These are phyloP conservation scores for Plantago elongata DNA, from an alignment of 257 asterid genomes.

Conservation along the genomic window DNA sequence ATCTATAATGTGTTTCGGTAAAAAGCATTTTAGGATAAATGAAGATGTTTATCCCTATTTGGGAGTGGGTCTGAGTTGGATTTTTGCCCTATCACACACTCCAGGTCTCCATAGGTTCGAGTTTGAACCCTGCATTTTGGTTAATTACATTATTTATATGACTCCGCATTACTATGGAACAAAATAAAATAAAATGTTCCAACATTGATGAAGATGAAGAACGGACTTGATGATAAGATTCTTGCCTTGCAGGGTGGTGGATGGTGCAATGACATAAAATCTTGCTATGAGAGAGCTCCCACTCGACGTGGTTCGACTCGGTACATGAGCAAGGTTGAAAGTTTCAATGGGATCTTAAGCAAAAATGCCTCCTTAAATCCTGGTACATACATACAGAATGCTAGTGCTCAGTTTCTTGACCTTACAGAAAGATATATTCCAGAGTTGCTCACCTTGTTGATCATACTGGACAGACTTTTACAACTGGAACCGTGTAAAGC, in stretches of 20 bases:
- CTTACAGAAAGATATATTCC: neutral
- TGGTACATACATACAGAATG: slow-evolving; percentile 31
- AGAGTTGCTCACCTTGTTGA: slow-evolving; percentile 13
- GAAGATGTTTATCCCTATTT: too few relatives aligned
- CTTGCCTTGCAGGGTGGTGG: slow-evolving; percentile 73
- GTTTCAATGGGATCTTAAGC: slow-evolving; percentile 72
- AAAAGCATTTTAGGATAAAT: too few relatives aligned
- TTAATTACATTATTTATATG: too few relatives aligned
- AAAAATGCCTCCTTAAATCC: slow-evolving; percentile 73
- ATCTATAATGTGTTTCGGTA: too few relatives aligned
- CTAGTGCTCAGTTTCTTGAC: neutral
- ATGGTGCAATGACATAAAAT: slow-evolving; percentile 81
- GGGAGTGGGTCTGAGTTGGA: too few relatives aligned
- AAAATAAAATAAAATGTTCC: too few relatives aligned
- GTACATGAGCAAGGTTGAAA: slow-evolving; percentile 56
- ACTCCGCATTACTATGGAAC: too few relatives aligned
- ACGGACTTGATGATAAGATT: too few relatives aligned
- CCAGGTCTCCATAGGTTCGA: too few relatives aligned
- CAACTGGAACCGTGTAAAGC: slow-evolving; percentile 93
- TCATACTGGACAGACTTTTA: slow-evolving; percentile 62
- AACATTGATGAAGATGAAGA: too few relatives aligned
- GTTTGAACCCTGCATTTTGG: too few relatives aligned
- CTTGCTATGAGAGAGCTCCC: slow-evolving; percentile 71
- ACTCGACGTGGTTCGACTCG: slow-evolving; percentile 76
- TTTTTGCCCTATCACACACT: too few relatives aligned